Evolutionary conservation across 2,329 filamentous ascomycete species (phyloP), one percentile per base, ranked within the genome.

Genomic region (Fusarium mexicanum): DNA sequence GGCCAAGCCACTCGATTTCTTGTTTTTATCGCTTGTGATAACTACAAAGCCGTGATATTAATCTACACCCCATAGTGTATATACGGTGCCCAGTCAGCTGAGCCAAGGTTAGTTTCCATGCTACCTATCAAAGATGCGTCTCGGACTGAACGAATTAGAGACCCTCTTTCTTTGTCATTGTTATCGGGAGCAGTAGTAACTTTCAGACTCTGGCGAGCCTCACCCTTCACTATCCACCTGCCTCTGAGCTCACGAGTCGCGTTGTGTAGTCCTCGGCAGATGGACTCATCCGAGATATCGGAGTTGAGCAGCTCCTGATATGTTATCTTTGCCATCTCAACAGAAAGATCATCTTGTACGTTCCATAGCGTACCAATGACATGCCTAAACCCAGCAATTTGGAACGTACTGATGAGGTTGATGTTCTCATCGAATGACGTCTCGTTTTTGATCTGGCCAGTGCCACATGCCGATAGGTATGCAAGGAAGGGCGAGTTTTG

Each of bases 401-500:
- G 47, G 1, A 10, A 67, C 5, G 29, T 62, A 4, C 43, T 48
- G 20, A 69, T 67, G 0, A 66, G 66, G 38, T 67, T 44, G 2
- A 61, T 61, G 1, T 37, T 57, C 22, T 69, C 66, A 18, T 67
- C 55, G 2, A 63, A 53, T 3, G 33, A 50, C 0, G 17, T 57
- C 41, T 61, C 37, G 4, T 54, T 13, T 31, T 69, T 61, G 37
- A 55, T 65, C 48, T 61, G 54, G 1, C 55, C 62, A 0, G 62
- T 69, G 3, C 48, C 43, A 12, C 62, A 67, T 4, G 62, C 66
- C 1, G 66, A 67, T 2, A 69, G 54, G 11, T 69, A 69, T 6
- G 54, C 62, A 16, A 69, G 54, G 2, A 69, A 61, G 1, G 62
- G 66, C 2, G 29, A 4, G 0, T 5, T 31, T 13, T 46, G 31